These are phyloP conservation scores for Aspergillus vadensis DNA, from an alignment of 2,329 filamentous ascomycete species.

Conservation along the genomic window DNA sequence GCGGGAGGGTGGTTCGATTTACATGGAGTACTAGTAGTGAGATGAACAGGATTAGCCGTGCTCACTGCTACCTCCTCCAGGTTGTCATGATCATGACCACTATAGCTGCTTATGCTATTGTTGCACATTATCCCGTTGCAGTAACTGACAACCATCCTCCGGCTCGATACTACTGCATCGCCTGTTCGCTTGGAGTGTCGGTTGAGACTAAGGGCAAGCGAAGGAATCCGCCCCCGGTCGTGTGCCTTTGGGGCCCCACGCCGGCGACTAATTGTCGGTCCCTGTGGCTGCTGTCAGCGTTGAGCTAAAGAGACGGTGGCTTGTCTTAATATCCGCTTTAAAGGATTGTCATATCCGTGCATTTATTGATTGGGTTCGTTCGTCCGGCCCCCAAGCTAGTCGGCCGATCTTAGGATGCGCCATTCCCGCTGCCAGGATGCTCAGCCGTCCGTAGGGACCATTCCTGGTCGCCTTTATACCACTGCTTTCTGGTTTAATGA, in stretches of 20 bases:
- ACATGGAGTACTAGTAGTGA: not conserved
- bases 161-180: no score
- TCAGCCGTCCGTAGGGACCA: no score
- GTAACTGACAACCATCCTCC: not conserved
- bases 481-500: not conserved
- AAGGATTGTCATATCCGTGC: no score
- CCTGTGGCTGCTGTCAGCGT: not conserved
- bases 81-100: not conserved
- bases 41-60: not conserved
- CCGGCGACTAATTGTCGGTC: not conserved
- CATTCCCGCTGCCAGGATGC: no score
- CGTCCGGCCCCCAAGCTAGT: no score
- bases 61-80: not conserved
- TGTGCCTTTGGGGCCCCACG: not conserved
- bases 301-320: not conserved
- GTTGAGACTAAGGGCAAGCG: not conserved
- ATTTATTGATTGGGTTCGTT: no score
- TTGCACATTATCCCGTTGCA: not conserved
- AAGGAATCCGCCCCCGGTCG: not conserved
- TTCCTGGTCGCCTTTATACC: no score
- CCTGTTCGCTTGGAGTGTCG: no score
- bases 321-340: no score
- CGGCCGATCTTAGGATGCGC: no score
- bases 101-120: not conserved
- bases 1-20: not conserved